Evolutionary conservation across 1,284 basidiomycete genomes (phyloP).

Genomic region (Trametes sp.): DNA sequence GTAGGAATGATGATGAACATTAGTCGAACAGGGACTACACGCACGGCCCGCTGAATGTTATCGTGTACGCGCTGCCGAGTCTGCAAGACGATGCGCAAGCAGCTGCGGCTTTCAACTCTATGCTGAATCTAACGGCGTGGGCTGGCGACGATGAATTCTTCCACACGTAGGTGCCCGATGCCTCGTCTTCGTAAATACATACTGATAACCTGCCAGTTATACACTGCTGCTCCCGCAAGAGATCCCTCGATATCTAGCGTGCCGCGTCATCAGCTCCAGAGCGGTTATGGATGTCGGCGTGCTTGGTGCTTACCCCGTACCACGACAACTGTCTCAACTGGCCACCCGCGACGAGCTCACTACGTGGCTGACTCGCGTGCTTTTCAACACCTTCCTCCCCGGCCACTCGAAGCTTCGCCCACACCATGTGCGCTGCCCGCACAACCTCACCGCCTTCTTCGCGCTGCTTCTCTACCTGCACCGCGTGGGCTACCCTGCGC

Average conservation of each 20-base stretch:
- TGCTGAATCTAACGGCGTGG: constrained; percentile 41
- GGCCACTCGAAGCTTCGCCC: constrained; percentile 38
- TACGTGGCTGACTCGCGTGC: constrained; percentile 49
- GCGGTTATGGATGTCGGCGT: constrained; percentile 33
- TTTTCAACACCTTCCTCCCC: constrained; percentile 45
- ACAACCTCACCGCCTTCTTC: constrained; percentile 47
- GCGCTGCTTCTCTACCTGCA: constrained; percentile 46
- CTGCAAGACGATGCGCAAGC: constrained; percentile 38
- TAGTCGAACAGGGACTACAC: constrained; percentile 45
- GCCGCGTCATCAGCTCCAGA: constrained; percentile 31
- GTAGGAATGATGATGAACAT: neutral
- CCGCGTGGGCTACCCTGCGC: constrained; percentile 45
- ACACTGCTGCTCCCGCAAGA: constrained; percentile 39
- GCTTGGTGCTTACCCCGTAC: constrained; percentile 31
- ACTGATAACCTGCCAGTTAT: constrained; percentile 36
- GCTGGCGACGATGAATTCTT: neutral
- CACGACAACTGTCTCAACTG: constrained; percentile 40
- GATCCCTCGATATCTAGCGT: constrained; percentile 41
- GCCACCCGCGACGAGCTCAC: constrained; percentile 43
- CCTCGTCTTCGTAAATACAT: neutral
- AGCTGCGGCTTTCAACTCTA: constrained; percentile 39
- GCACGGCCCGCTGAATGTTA: constrained; percentile 41
- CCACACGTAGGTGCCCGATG: neutral
- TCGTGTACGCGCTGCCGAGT: constrained; percentile 37
- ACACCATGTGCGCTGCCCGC: constrained; percentile 45